phyloP scores from a whole-genome alignment of 768 basidiomycete species.

The Sarcodon sp. region DNA sequence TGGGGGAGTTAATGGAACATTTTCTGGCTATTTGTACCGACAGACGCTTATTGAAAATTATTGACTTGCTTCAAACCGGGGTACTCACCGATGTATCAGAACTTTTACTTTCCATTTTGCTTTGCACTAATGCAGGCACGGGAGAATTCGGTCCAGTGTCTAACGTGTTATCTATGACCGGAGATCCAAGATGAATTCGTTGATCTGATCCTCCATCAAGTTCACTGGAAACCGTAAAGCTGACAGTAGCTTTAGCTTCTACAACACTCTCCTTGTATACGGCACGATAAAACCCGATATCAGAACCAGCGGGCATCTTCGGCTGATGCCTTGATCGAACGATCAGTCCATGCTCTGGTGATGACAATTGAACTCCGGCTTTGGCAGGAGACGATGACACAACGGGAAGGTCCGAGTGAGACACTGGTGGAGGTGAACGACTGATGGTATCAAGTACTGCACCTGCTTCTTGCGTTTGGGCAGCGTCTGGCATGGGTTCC shows the following conservation, averaged over 20 bases:
- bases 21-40: constrained; percentile 5
- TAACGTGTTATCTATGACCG: constrained; percentile 4
- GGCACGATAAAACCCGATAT: constrained; percentile 63
- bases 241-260: constrained; percentile 39
- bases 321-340: constrained; percentile 36
- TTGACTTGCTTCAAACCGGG: no score
- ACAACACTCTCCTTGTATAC: constrained; percentile 38
- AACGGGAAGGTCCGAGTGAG: constrained; percentile 15
- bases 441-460: constrained; percentile 38
- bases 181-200: constrained; percentile 7
- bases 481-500: constrained; percentile 7
- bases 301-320: constrained; percentile 61
- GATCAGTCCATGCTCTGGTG: not conserved
- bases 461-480: constrained; percentile 8
- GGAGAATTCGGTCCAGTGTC: not conserved
- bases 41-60: not conserved
- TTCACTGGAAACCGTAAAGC: constrained; percentile 74
- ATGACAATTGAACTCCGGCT: not conserved
- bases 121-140: not conserved
- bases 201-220: constrained; percentile 27
- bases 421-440: constrained; percentile 55
- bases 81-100: not conserved
- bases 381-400: constrained; percentile 7
- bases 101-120: constrained; percentile 1
- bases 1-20: constrained; percentile 10